Conservation (phyloP, 1,139 yeast species). For the Yamadazyma atlantica region DNA sequence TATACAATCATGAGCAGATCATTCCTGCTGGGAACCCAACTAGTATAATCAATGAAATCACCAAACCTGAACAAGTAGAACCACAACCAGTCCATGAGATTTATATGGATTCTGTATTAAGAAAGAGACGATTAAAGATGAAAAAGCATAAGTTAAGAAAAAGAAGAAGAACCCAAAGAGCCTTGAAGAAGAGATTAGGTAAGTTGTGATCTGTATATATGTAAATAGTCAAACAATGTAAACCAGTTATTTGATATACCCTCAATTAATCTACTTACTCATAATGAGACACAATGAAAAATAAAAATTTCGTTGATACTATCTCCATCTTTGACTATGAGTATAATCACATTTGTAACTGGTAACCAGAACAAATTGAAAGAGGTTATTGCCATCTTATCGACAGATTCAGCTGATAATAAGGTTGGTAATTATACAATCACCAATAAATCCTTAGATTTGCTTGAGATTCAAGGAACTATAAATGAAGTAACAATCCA, state of each 20-base stretch:
- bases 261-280: no score
- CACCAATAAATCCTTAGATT: conserved; percentile 64
- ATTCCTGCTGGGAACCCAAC: neutral
- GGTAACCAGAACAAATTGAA: conserved; percentile 86
- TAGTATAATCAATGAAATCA: neutral
- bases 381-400: conserved; percentile 77
- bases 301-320: no score
- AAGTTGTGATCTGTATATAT: conserved; percentile 22
- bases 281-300: no score
- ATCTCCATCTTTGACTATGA: conserved; percentile 4
- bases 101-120: conserved; percentile 58
- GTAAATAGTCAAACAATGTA: neutral
- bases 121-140: conserved; percentile 71
- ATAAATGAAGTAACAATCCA: conserved; percentile 78
- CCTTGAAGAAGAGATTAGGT: conserved; percentile 58
- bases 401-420: conserved; percentile 24
- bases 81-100: conserved; percentile 19
- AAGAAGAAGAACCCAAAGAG: conserved; percentile 66
- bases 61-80: neutral
- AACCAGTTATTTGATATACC: neutral
- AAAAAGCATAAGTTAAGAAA: conserved; percentile 71
- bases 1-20: neutral
- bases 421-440: conserved; percentile 55
- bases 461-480: conserved; percentile 90
- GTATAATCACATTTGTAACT: conserved; percentile 65